Evolutionary conservation across 805 yeast genomes (phyloP).

Genomic region (Pichia cabralensis): DNA sequence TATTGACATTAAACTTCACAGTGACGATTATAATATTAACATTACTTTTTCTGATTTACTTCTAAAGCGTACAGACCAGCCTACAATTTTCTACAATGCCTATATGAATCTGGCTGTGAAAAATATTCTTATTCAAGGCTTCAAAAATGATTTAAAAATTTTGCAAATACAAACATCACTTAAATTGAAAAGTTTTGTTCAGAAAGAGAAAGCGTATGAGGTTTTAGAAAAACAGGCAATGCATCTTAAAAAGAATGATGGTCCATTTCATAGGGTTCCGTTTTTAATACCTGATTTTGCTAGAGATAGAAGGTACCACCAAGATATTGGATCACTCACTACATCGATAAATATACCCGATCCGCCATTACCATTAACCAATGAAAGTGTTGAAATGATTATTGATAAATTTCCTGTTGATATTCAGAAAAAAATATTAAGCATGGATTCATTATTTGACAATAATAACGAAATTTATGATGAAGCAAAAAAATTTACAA

Average conservation of each 20-base stretch:
- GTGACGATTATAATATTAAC: constrained; percentile 17
- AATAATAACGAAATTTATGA: constrained; percentile 5
- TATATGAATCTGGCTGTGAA: constrained; percentile 44
- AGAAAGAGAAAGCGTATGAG: constrained; percentile 36
- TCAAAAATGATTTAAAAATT: constrained; percentile 13
- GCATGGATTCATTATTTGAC: background rate
- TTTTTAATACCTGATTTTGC: constrained; percentile 50
- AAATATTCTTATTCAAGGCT: constrained; percentile 26
- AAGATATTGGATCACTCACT: constrained; percentile 39
- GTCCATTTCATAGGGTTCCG: constrained; percentile 72
- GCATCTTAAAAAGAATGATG: constrained; percentile 65
- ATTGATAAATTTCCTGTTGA: constrained; percentile 25
- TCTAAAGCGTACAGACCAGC: constrained; percentile 54
- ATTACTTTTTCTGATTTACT: constrained; percentile 20
- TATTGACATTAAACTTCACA: constrained; percentile 34
- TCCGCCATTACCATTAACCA: constrained; percentile 48
- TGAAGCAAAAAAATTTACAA: constrained; percentile 3
- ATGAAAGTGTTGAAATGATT: constrained; percentile 35
- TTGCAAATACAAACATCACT: constrained; percentile 49
- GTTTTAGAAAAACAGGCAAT: constrained; percentile 46
- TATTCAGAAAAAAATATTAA: constrained; percentile 12
- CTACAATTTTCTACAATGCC: constrained; percentile 54
- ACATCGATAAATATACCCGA: constrained; percentile 59
- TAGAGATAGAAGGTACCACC: constrained; percentile 38
- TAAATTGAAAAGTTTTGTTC: constrained; percentile 47